These are phyloP conservation scores for Aspergillus taichungensis DNA, from an alignment of 495 filamentous ascomycete genomes.

Conservation along the genomic window DNA sequence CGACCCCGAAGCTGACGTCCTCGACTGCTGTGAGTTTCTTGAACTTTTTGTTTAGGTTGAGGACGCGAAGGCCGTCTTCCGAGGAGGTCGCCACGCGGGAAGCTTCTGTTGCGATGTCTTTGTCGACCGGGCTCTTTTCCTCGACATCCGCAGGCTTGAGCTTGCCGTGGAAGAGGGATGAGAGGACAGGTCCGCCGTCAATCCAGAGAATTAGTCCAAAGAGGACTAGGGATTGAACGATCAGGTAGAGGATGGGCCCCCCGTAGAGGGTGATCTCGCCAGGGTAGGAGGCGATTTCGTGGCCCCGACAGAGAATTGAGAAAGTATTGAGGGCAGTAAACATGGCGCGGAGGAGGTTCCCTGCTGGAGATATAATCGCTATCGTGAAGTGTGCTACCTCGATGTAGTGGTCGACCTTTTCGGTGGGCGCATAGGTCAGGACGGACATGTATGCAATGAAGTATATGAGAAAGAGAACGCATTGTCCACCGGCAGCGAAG, in stretches of 20 bases:
- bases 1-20: constrained; percentile 72
- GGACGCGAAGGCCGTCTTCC: constrained; percentile 62
- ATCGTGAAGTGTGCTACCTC: constrained; percentile 60
- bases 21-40: constrained; percentile 62
- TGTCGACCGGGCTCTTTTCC: constrained; percentile 33
- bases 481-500: constrained; percentile 64
- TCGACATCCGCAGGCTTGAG: constrained; percentile 32
- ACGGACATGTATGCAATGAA: constrained; percentile 63
- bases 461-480: constrained; percentile 66
- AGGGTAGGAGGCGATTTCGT: constrained; percentile 54
- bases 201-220: constrained; percentile 61
- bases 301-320: constrained; percentile 56
- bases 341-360: constrained; percentile 57
- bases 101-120: constrained; percentile 40
- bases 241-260: constrained; percentile 68
- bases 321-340: constrained; percentile 74
- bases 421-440: constrained; percentile 55
- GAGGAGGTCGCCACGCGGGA: constrained; percentile 30
- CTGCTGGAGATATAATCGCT: constrained; percentile 57
- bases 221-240: constrained; percentile 56
- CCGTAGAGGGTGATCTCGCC: constrained; percentile 66
- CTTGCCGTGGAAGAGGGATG: constrained; percentile 23
- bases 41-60: constrained; percentile 71
- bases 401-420: constrained; percentile 49
- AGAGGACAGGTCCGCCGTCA: constrained; percentile 54